Base-by-base conservation (phyloP, 1,139 yeast species). In the Yamadazyma membranifaciens region DNA sequence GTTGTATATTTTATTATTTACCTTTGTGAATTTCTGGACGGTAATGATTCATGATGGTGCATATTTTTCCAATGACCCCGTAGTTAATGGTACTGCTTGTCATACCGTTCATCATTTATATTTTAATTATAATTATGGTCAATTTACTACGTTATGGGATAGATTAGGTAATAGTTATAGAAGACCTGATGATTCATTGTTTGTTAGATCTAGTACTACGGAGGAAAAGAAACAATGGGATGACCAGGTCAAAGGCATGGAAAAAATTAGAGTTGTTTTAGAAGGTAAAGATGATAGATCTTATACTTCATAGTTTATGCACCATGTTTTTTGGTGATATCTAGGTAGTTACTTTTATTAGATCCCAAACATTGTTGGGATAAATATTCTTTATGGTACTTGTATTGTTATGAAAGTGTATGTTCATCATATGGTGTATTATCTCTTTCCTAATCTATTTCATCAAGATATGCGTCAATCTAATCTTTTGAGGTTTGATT, bases 31-130 rank as follows among this genome's bases (percentile, higher is more conserved):
- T 65, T 82, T 92, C 60, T 92, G 98, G 98, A 88, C 98, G 4
- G 96, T 92, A 33, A 84, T 91, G 95, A 92, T 92, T 60, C 98
- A 92, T 64, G 98, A 92, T 62, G 98, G 98, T 48, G 94, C 89
- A 59, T 94, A 89, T 63, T 65, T 92, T 71, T 85, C 96, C 37
- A 86, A 87, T 62, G 95, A 89, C 62, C 96, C 98, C 6, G 78
- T 88, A 44, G 86, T 92, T 49, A 92, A 92, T 63, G 98, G 98
- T 54, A 91, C 98, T 24, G 98, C 98, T 4, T 91, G 98, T 67
- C 98, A 92, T 67, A 91, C 98, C 4, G 82, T 92, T 38, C 98
- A 92, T 66, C 98, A 92, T 60, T 70, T 92, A 57, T 92, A 92
- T 67, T 92, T 92, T 78, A 91, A 91, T 73, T 92, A 92, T 70